Evolutionary conservation across 352 stramenopile species (phyloP).

Genomic region (Globisporangium canariense): DNA sequence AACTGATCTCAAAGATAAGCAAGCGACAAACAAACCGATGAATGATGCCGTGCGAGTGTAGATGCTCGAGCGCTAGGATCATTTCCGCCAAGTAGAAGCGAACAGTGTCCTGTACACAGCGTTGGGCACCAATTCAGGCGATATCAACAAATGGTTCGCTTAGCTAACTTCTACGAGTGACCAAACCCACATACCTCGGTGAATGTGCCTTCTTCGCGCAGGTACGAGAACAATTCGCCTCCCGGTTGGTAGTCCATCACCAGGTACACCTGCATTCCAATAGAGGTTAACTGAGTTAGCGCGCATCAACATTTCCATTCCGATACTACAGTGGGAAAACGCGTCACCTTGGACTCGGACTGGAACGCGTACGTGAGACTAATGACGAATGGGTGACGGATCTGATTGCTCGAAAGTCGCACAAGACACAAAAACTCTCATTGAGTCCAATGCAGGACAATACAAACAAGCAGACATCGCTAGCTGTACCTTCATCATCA

Average conservation of each 20-base stretch:
- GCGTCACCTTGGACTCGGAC: conserved; percentile 70
- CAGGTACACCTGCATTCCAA: conserved; percentile 46
- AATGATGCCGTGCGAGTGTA: conserved; percentile 82
- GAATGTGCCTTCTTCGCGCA: conserved; percentile 66
- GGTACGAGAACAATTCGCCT: conserved; percentile 76
- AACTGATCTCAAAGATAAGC: not conserved
- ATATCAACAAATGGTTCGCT: not conserved
- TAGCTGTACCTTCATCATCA: conserved; percentile 73
- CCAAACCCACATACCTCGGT: conserved; percentile 33
- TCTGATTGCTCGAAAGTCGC: conserved; percentile 25
- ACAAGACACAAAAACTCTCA: not conserved
- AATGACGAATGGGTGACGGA: conserved; percentile 81
- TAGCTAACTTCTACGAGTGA: too few species aligned
- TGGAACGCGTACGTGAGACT: conserved; percentile 77
- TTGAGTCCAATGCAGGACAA: not conserved
- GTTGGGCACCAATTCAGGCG: not conserved
- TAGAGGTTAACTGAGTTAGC: not conserved
- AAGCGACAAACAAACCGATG: conserved; percentile 47
- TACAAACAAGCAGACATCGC: not conserved
- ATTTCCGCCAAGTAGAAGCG: conserved; percentile 86
- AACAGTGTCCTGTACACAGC: conserved; percentile 37
- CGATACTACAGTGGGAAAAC: not conserved
- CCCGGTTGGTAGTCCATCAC: conserved; percentile 81
- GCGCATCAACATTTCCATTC: not conserved
- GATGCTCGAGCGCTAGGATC: conserved; percentile 74